Evolutionary conservation across 306 rosid genomes (phyloP), one percentile per base, ranked within the genome.

Genomic region (Boehmeria nivea): DNA sequence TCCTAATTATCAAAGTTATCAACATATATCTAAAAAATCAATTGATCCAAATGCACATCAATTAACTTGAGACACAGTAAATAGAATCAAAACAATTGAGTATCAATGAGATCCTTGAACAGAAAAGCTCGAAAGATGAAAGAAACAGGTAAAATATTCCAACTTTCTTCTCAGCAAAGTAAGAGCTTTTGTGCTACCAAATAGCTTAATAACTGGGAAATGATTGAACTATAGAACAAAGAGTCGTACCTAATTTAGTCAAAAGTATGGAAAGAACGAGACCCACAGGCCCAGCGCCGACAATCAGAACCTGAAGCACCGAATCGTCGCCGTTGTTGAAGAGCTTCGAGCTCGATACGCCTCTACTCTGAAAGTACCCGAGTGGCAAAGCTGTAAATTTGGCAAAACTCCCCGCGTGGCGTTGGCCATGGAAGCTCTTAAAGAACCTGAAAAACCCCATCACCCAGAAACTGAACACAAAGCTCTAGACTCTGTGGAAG

Each of bases 231-330:
- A 21, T 38, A 26, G 15, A 57, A 38, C 26, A 12, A 40, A 61
- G 43, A 33, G 43, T 2, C 17, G n/a, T 71, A 89, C 97, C 97
- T 70, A 89, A 72, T 72, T 79, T 89, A 12, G 85, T 81, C 54
- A 85, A 78, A 67, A 89, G 95, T 60, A 79, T 81, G 31, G 97
- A 77, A 57, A 85, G 93, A 63, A 81, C 85, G 46, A 89, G 95
- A 68, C 97, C 95, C 45, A 85, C 97, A 60, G 97, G 95, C 49
- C 95, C 95, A 24, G 97, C 93, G 19, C 95, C 97, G 33, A 85
- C 73, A 14, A 89, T 83, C 50, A 89, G 73, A 76, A 89, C 93
- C 14, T 95, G 97, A 76, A 81, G 78, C 70, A 75, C 71, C 12
- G 66, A 42, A 68, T 77, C 73, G 18, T 73, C 69, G 63, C 76